Evolutionary conservation across 768 basidiomycete species (phyloP), one percentile per base, ranked within the genome.

Genomic region (Russula lepida): DNA sequence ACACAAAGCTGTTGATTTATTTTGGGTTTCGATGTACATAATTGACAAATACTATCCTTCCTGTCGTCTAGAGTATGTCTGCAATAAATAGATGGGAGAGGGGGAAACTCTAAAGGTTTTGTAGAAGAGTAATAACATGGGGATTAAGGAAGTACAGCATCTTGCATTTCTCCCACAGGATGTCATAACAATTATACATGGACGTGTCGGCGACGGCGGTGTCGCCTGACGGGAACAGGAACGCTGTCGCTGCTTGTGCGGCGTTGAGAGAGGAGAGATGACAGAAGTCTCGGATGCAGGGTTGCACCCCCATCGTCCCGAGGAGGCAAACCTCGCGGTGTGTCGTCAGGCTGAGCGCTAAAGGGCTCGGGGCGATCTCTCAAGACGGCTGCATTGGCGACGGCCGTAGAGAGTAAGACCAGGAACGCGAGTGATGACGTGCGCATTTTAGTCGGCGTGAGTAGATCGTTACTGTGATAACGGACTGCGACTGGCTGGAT

Each of bases 171-270:
- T 41, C 37, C 37, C 12, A 27, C 12, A 27, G 8, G 53, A 25
- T 56, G 46, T 21, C 17, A 27, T 32, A 23, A 35, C 15, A n/a
- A n/a, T n/a, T 55, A 63, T 25, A 58, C 61, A 46, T 63, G 60
- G 15, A 30, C 52, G 12, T 33, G 63, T 46, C 51, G 59, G 28
- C 63, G 59, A 52, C 43, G 53, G 13, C 33, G 33, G 37, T 56
- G 50, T 39, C 63, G 41, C 41, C 59, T 44, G 39, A 56, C 35
- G 32, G 43, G 30, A 25, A 23, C 41, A 3, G 35, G 35, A 7
- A 12, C 27, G 52, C 17, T n/a, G 13, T 30, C 39, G 19, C 17
- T 15, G 23, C 6, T 39, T 52, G 46, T n/a, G 60, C 23, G 41
- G 39, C 28, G 33, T n/a, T 35, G 32, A 19, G 53, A 41, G 27